phyloP scores from a whole-genome alignment of 2,329 filamentous ascomycete species.

The Sporothrix euskadiensis region DNA sequence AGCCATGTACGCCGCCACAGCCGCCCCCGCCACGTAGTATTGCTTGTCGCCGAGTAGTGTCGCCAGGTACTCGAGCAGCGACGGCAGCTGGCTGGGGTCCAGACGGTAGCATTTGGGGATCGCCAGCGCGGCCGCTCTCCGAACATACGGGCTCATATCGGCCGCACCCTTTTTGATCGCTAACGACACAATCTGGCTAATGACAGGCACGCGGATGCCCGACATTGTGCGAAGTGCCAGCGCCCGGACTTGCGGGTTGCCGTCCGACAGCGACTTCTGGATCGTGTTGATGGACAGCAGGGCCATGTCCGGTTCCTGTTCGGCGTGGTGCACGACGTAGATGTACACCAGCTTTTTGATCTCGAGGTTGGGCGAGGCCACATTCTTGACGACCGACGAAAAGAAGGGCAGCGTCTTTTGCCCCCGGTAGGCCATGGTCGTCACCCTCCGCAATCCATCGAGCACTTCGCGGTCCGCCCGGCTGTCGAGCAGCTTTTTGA shows the following conservation, averaged over 20 bases:
- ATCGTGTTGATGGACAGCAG: slow-evolving; percentile 98
- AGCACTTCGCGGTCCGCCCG: slow-evolving; percentile 89
- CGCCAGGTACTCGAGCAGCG: slow-evolving; percentile 78
- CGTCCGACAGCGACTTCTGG: slow-evolving; percentile 92
- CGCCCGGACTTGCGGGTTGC: slow-evolving; percentile 85
- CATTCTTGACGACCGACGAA: slow-evolving; percentile 97
- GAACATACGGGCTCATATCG: slow-evolving; percentile 92
- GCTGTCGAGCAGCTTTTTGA: slow-evolving; percentile 94
- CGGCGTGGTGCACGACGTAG: slow-evolving; percentile 94
- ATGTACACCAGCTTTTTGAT: slow-evolving; percentile 99
- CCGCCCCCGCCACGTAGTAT: slow-evolving; percentile 94
- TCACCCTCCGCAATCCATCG: slow-evolving; percentile 84
- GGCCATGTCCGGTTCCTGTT: slow-evolving; percentile 91
- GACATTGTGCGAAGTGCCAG: slow-evolving; percentile 96
- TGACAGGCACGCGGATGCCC: slow-evolving; percentile 93
- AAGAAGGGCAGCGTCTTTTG: slow-evolving; percentile 91
- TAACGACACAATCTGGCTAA: slow-evolving; percentile 93
- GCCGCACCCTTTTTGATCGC: slow-evolving; percentile 91
- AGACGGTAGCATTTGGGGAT: slow-evolving; percentile 95
- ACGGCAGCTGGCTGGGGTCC: slow-evolving; percentile 80
- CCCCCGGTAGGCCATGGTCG: slow-evolving; percentile 94
- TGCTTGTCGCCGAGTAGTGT: slow-evolving; percentile 84
- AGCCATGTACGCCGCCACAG: slow-evolving; percentile 84
- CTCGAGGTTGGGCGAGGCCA: slow-evolving; percentile 88
- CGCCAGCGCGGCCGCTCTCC: slow-evolving; percentile 87